Conservation (phyloP, 345 rosid genomes). For the Gossypium ekmanianum region DNA sequence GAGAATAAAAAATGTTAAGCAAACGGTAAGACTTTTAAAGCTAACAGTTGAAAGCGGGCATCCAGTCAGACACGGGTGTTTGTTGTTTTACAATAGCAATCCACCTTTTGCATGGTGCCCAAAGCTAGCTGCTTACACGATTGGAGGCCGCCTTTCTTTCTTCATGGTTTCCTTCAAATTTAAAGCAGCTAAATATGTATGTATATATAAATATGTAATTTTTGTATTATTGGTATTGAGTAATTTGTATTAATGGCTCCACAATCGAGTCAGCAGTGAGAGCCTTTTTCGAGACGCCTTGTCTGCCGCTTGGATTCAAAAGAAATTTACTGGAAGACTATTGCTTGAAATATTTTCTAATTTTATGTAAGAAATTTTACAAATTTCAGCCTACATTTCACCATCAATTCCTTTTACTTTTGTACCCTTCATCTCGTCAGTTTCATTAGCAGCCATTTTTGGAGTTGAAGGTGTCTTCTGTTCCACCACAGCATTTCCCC, state of each 20-base stretch:
- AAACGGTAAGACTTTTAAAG: too few relatives aligned
- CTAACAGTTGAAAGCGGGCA: constrained; percentile 8
- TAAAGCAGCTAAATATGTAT: constrained; percentile 24
- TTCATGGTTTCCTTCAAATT: constrained; percentile 23
- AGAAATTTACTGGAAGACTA: constrained; percentile 3
- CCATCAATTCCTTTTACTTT: background rate
- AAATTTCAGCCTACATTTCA: background rate
- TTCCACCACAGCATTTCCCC: too few relatives aligned
- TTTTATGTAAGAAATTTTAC: background rate
- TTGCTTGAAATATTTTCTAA: background rate
- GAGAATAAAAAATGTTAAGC: too few relatives aligned
- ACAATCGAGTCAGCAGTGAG: constrained; percentile 29
- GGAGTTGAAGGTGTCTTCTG: too few relatives aligned
- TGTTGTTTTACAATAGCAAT: constrained; percentile 22
- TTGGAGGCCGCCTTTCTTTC: constrained; percentile 14
- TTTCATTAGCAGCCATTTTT: too few relatives aligned
- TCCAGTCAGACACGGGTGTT: constrained; percentile 36
- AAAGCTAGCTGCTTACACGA: constrained; percentile 26
- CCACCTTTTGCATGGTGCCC: constrained; percentile 40
- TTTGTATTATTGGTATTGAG: background rate
- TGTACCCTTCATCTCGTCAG: too few relatives aligned
- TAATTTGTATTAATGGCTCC: constrained; percentile 19
- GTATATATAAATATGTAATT: too few relatives aligned
- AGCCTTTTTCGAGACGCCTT: constrained; percentile 23
- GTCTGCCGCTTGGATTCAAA: constrained; percentile 38